A percentile compares a stretch with the other conserved stretches of the same genome.
Evolutionary conservation across 208 protist genomes (phyloP).

Genomic region (Leishmania gerbilli): DNA sequence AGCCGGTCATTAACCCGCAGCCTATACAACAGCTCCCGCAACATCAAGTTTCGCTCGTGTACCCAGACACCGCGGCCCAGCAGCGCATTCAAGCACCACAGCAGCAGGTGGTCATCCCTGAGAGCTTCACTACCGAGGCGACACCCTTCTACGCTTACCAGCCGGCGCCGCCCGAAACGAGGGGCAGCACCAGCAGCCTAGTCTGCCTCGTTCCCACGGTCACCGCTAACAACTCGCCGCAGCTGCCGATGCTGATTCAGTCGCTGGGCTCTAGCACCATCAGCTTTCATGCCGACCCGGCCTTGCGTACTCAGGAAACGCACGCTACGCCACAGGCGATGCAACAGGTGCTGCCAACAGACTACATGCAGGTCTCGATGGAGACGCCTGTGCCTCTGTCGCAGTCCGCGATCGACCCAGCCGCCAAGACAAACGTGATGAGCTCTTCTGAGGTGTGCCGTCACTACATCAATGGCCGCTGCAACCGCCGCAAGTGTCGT

Average conservation of each 20-base stretch:
- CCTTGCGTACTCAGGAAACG: not conserved
- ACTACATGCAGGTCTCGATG: constrained; percentile 1
- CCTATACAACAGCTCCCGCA: constrained; percentile 1
- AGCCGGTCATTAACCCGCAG: not conserved
- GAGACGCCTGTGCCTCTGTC: not conserved
- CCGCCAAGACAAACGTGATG: constrained; percentile 9
- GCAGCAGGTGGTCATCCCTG: constrained; percentile 4
- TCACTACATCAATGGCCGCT: constrained; percentile 62
- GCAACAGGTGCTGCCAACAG: not conserved
- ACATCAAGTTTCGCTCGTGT: constrained; percentile 16
- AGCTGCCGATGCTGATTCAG: constrained; percentile 23
- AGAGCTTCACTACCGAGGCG: not conserved
- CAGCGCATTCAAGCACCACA: constrained; percentile 2
- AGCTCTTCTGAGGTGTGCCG: constrained; percentile 39
- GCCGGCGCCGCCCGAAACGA: constrained; percentile 5
- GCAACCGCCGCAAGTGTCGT: constrained; percentile 71
- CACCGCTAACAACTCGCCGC: not conserved
- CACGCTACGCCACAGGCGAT: constrained; percentile 11
- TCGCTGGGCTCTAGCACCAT: constrained; percentile 4
- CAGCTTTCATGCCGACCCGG: not conserved
- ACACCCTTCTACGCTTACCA: constrained; percentile 17
- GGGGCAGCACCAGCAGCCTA: constrained; percentile 7
- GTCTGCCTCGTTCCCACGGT: constrained; percentile 21
- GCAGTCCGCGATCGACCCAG: constrained; percentile 1
- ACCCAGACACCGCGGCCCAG: not conserved